phyloP scores from a whole-genome alignment of 2,329 filamentous ascomycete species.

The Aspergillus ochraceus region DNA sequence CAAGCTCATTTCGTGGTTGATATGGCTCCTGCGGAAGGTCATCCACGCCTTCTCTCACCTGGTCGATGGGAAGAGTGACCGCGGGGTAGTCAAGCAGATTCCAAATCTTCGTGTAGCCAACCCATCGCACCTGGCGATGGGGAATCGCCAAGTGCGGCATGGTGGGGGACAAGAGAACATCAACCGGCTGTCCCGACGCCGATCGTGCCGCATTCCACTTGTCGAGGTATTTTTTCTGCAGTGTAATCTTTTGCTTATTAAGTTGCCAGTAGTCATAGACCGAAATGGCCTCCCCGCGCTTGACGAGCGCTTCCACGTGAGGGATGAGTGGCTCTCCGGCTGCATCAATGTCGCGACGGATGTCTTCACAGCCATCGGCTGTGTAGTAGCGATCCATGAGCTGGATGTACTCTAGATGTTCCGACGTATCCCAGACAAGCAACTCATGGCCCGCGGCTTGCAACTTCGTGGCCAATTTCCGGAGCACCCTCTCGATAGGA shows the following conservation, averaged over 20 bases:
- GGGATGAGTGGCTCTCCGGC: constrained; percentile 62
- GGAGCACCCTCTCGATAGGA: constrained; percentile 50
- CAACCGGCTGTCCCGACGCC: constrained; percentile 49
- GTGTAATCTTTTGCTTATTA: constrained; percentile 56
- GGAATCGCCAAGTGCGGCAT: constrained; percentile 60
- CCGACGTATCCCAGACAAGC: constrained; percentile 52
- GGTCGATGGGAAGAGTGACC: constrained; percentile 56
- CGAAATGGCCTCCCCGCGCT: constrained; percentile 54
- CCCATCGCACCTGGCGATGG: constrained; percentile 47
- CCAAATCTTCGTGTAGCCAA: constrained; percentile 63
- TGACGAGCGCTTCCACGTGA: constrained; percentile 59
- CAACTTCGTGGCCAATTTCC: constrained; percentile 38
- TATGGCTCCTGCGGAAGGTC: constrained; percentile 37
- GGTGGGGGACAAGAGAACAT: constrained; percentile 59
- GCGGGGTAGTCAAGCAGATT: constrained; percentile 64
- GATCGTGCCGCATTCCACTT: constrained; percentile 56
- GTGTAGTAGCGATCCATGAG: constrained; percentile 64
- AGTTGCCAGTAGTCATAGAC: constrained; percentile 69
- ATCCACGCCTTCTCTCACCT: constrained; percentile 45
- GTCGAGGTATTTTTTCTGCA: constrained; percentile 58
- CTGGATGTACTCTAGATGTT: constrained; percentile 55
- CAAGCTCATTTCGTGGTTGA: constrained; percentile 50
- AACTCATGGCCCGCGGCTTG: constrained; percentile 54
- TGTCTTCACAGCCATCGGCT: constrained; percentile 64
- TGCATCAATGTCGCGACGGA: constrained; percentile 53